A percentile compares a stretch with the other conserved stretches of the same genome.
phyloP scores from a whole-genome alignment of 345 rosid genomes.

The Rhodamnia argentea region DNA sequence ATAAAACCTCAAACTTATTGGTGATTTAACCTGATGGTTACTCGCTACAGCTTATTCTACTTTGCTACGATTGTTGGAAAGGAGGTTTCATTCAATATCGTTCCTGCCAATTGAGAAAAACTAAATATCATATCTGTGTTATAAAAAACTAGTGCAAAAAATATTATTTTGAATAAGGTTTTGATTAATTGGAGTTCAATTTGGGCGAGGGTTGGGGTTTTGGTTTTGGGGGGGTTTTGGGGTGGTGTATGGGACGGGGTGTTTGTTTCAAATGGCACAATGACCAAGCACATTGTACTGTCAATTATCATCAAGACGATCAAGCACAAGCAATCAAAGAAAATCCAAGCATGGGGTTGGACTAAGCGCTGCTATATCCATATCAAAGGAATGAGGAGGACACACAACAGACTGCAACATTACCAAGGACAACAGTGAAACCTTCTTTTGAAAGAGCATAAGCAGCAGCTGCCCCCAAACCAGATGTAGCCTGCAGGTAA shows the following conservation, averaged over 20 bases:
- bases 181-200: no score
- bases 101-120: no score
- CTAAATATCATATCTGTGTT: no score
- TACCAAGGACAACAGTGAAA: constrained; percentile 72
- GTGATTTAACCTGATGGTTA: no score
- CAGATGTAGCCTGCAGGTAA: constrained; percentile 65
- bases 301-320: not conserved
- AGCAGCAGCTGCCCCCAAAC: constrained; percentile 74
- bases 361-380: not conserved
- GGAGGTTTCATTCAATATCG: no score
- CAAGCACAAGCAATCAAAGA: not conserved
- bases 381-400: not conserved
- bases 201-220: not conserved
- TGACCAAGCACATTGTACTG: not conserved
- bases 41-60: no score
- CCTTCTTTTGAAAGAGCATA: constrained; percentile 64
- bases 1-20: no score
- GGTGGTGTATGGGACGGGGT: no score
- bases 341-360: not conserved
- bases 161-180: no score
- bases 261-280: not conserved
- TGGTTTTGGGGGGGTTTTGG: no score
- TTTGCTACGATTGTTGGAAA: no score
- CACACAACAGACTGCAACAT: not conserved
- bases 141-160: no score